Conservation (phyloP, 257 asterid species). For the Capsicum baccatum region DNA sequence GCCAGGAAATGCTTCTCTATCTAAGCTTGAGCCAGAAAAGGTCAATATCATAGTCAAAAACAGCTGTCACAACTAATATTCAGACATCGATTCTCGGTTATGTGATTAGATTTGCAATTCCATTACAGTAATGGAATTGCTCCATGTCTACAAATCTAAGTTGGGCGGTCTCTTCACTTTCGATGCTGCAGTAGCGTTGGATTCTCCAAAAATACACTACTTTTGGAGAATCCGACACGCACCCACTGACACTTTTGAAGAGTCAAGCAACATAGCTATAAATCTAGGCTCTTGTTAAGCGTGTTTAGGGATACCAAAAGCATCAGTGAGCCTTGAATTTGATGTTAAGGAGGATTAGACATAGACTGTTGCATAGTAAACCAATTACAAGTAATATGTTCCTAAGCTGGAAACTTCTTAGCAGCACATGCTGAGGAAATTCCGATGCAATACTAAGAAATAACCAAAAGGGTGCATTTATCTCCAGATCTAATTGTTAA, state of each 20-base stretch:
- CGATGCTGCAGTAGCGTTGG: no score
- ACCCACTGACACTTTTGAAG: no score
- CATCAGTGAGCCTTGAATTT: background rate
- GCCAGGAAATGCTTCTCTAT: slow-evolving; percentile 7
- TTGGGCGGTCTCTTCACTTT: no score
- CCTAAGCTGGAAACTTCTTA: slow-evolving; percentile 4
- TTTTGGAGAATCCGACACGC: no score
- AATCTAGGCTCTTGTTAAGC: background rate
- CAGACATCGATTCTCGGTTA: background rate
- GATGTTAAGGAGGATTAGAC: background rate
- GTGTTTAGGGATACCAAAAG: background rate
- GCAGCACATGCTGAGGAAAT: background rate
- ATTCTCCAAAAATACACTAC: no score
- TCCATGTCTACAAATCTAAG: background rate
- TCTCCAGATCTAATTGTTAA: background rate
- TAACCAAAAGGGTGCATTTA: background rate
- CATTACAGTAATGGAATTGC: background rate
- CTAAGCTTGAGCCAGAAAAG: background rate
- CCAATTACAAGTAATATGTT: background rate
- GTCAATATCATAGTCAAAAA: background rate
- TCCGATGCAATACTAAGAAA: background rate
- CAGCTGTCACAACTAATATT: background rate
- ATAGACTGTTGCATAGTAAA: background rate
- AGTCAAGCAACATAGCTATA: no score
- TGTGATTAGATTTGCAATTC: background rate